Evolutionary conservation across 2,329 filamentous ascomycete species (phyloP).

Genomic region (Fusarium sp.): DNA sequence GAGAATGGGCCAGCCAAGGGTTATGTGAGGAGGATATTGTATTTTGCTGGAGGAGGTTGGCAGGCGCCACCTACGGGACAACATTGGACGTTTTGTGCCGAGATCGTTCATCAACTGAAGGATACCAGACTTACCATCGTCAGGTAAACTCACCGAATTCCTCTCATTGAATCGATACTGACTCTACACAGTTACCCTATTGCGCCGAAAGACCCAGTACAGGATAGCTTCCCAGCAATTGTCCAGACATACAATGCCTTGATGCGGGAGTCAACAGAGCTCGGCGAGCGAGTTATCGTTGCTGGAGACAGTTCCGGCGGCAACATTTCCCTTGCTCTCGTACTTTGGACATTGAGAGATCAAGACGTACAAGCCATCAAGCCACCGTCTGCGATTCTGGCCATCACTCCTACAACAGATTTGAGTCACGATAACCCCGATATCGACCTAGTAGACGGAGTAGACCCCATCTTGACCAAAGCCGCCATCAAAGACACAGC

Average conservation of each 20-base stretch:
- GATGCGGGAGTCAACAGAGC: constrained; percentile 53
- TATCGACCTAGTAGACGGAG: constrained; percentile 30
- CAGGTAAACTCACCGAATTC: neutral
- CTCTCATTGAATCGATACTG: accelerated
- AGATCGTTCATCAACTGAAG: constrained; percentile 57
- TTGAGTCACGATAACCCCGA: constrained; percentile 39
- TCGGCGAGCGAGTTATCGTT: constrained; percentile 58
- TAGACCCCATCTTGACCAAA: constrained; percentile 45
- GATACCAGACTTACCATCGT: constrained; percentile 52
- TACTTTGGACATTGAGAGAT: constrained; percentile 50
- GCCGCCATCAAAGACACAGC: constrained; percentile 42
- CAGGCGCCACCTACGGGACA: constrained; percentile 61
- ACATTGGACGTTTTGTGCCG: constrained; percentile 64
- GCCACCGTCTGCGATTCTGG: constrained; percentile 52
- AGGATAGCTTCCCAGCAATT: constrained; percentile 60
- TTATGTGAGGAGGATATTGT: constrained; percentile 55
- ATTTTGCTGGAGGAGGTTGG: constrained; percentile 69
- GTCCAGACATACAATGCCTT: constrained; percentile 58
- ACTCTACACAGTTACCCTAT: constrained; percentile 57
- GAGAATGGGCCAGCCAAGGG: constrained; percentile 29
- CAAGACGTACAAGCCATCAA: constrained; percentile 35
- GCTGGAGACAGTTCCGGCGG: constrained; percentile 68
- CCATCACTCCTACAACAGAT: constrained; percentile 60
- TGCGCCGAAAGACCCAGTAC: constrained; percentile 64
- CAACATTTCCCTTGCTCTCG: constrained; percentile 60